These are phyloP conservation scores for Parmales sp. DNA, from an alignment of 108 stramenopile species.

Conservation along the genomic window DNA sequence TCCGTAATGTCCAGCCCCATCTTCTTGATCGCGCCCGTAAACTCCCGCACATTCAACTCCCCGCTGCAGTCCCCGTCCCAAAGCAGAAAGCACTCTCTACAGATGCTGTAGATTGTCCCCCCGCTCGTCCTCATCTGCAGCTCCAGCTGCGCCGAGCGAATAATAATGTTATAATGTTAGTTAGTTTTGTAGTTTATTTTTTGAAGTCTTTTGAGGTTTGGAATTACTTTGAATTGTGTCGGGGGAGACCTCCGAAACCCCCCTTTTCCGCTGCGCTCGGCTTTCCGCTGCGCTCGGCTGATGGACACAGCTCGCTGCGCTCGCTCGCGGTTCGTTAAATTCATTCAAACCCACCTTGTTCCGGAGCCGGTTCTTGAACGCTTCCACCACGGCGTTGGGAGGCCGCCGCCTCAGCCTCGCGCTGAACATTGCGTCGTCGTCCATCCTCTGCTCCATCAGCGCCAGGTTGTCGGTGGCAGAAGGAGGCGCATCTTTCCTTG, in stretches of 20 bases:
- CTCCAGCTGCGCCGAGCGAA: no score
- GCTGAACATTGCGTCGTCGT: constrained; percentile 3
- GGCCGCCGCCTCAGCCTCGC: constrained; percentile 1
- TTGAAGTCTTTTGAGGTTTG: no score
- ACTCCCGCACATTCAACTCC: constrained; percentile 8
- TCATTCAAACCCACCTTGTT: no score
- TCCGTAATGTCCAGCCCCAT: constrained; percentile 15
- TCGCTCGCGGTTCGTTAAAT: no score
- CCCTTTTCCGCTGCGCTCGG: no score
- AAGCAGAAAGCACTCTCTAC: constrained; percentile 12
- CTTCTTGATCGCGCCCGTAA: constrained; percentile 2
- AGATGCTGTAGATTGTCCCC: constrained; percentile 16
- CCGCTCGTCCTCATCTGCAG: background rate
- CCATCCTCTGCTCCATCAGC: background rate
- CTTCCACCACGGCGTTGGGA: constrained; percentile 7
- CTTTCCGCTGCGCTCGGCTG: no score
- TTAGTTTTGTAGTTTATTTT: no score
- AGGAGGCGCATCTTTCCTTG: background rate
- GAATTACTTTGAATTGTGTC: no score
- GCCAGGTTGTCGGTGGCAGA: background rate
- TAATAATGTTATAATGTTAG: no score
- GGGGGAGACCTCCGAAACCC: no score
- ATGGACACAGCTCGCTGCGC: no score
- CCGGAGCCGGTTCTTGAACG: background rate
- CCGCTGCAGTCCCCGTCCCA: constrained; percentile 9